Percentiles rank a stretch among this genome's conserved stretches.
Evolutionary conservation across 2,329 filamentous ascomycete species (phyloP).

Genomic region (Colletotrichum sp.): DNA sequence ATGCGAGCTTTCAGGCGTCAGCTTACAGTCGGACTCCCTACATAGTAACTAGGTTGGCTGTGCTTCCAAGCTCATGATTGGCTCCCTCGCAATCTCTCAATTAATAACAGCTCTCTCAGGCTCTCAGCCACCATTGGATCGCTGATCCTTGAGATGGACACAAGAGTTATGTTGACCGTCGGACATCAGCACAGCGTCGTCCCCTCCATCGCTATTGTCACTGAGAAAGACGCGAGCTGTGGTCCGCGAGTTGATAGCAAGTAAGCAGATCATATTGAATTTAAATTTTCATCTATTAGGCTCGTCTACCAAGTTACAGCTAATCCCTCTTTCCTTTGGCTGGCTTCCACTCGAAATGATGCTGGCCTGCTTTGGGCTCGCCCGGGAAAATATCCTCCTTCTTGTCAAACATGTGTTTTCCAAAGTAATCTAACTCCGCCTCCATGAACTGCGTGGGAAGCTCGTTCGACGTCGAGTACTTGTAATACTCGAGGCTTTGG

Average conservation of each 20-base stretch:
- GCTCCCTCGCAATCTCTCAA: neutral
- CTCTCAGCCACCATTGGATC: neutral
- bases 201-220: neutral
- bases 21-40: neutral
- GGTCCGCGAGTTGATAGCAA: neutral
- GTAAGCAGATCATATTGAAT: too few relatives aligned
- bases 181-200: neutral
- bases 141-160: neutral
- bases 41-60: neutral
- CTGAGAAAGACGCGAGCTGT: neutral
- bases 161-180: neutral
- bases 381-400: slow-evolving; percentile 46
- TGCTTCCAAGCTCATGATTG: neutral
- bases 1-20: neutral
- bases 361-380: slow-evolving; percentile 54
- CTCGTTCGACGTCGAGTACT: slow-evolving; percentile 63
- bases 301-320: neutral
- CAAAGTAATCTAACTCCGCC: slow-evolving; percentile 75
- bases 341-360: slow-evolving; percentile 68
- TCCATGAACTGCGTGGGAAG: slow-evolving; percentile 74
- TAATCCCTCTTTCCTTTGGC: slow-evolving; percentile 27
- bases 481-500: slow-evolving; percentile 70
- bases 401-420: slow-evolving; percentile 68
- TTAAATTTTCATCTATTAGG: too few relatives aligned
- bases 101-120: neutral